phyloP scores from a whole-genome alignment of 2,329 filamentous ascomycete genomes.

The Neonectria magnoliae region DNA sequence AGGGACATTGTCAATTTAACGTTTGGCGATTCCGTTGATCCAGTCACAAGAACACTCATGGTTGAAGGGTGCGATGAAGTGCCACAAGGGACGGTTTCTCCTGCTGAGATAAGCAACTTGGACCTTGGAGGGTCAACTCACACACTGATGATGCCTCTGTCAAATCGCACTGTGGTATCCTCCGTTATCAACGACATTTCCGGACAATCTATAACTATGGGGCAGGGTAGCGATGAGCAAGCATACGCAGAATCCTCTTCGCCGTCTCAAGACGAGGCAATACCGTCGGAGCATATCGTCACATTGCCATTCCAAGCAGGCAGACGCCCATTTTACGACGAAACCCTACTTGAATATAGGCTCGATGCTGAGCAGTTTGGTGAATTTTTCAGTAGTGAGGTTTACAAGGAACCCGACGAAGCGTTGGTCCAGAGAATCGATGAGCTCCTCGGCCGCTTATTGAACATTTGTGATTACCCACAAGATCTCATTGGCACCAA shows the following conservation, averaged over 20 bases:
- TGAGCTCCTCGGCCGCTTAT: constrained; percentile 59
- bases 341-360: constrained; percentile 57
- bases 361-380: constrained; percentile 58
- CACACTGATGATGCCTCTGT: constrained; percentile 33
- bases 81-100: constrained; percentile 49
- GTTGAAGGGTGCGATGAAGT: constrained; percentile 31
- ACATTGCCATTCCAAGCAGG: constrained; percentile 67
- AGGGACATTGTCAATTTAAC: constrained; percentile 32
- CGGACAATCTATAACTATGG: constrained; percentile 40
- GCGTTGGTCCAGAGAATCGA: constrained; percentile 59
- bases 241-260: constrained; percentile 35
- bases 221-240: constrained; percentile 37
- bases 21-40: constrained; percentile 30
- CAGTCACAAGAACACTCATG: constrained; percentile 35
- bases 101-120: constrained; percentile 50
- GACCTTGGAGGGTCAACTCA: constrained; percentile 37
- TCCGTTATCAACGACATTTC: constrained; percentile 36
- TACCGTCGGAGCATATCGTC: constrained; percentile 56
- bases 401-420: constrained; percentile 51
- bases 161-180: constrained; percentile 29
- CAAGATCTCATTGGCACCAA: constrained; percentile 59
- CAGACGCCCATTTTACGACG: constrained; percentile 62
- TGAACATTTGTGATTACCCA: constrained; percentile 67
- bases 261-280: constrained; percentile 24
- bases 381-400: constrained; percentile 53